phyloP scores from a whole-genome alignment of 352 stramenopile genomes.

The Plasmopara viticola region DNA sequence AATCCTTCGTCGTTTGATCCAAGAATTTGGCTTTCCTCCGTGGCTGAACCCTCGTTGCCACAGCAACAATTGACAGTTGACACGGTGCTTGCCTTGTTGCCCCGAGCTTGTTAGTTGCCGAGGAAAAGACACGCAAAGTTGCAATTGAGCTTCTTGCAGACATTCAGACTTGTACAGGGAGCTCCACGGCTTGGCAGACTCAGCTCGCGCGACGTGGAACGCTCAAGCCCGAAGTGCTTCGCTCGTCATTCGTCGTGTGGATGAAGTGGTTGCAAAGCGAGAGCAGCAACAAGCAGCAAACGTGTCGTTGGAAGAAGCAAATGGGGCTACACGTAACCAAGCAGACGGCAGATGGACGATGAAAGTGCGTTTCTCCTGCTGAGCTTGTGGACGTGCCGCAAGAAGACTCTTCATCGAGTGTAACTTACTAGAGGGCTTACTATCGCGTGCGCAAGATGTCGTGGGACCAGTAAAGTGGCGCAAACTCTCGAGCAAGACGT shows the following conservation, averaged over 20 bases:
- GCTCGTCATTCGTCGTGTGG: constrained; percentile 66
- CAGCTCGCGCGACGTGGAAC: constrained; percentile 22
- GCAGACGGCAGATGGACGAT: constrained; percentile 30
- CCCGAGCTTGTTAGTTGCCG: constrained; percentile 62
- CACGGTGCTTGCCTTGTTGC: constrained; percentile 57
- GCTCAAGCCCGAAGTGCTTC: constrained; percentile 72
- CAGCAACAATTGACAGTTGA: constrained; percentile 39
- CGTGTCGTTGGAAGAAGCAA: constrained; percentile 14
- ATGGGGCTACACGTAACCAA: constrained; percentile 37
- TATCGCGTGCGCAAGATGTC: constrained; percentile 34
- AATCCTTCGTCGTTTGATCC: constrained; percentile 47
- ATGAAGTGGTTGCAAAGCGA: constrained; percentile 50
- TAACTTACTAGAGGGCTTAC: constrained; percentile 38
- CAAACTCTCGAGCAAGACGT: constrained; percentile 79
- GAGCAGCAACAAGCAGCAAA: constrained; percentile 30
- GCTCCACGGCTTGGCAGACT: constrained; percentile 20
- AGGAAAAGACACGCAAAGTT: constrained; percentile 71
- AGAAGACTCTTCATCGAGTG: constrained; percentile 47
- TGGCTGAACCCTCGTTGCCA: constrained; percentile 1
- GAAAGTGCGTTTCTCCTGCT: constrained; percentile 23
- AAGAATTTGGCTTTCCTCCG: constrained; percentile 36
- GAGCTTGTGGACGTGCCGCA: constrained; percentile 25
- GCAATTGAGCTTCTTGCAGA: constrained; percentile 65
- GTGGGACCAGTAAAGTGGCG: constrained; percentile 63
- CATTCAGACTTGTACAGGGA: constrained; percentile 29